Evolutionary conservation across 805 yeast species (phyloP).

Genomic region (Saccharomyces cerevisiae): DNA sequence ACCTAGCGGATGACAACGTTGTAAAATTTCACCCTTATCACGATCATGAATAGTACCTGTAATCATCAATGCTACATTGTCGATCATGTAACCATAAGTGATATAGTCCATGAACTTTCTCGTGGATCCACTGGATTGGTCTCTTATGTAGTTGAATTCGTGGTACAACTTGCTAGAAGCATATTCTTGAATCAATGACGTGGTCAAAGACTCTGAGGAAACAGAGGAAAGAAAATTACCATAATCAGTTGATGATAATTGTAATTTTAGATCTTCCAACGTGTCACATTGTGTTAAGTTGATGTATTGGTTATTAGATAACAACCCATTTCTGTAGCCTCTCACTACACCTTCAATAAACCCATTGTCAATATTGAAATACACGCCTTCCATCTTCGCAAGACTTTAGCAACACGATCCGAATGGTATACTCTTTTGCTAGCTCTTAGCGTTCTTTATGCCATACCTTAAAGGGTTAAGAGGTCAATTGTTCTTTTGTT

Average conservation of each 20-base stretch:
- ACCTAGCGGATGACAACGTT: slow-evolving; percentile 92
- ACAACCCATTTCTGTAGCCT: slow-evolving; percentile 81
- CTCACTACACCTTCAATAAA: slow-evolving; percentile 91
- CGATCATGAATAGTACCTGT: slow-evolving; percentile 96
- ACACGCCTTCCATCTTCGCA: slow-evolving; percentile 76
- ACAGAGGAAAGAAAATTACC: slow-evolving; percentile 82
- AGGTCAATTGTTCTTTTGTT: background rate
- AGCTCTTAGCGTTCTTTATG: background rate
- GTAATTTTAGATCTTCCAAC: slow-evolving; percentile 87
- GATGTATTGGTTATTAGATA: slow-evolving; percentile 71
- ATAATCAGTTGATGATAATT: slow-evolving; percentile 91
- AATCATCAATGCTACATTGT: slow-evolving; percentile 89
- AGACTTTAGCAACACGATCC: background rate
- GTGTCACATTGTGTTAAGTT: slow-evolving; percentile 94
- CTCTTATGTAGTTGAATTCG: slow-evolving; percentile 77
- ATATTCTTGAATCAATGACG: slow-evolving; percentile 76
- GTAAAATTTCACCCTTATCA: slow-evolving; percentile 78
- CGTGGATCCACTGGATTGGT: slow-evolving; percentile 75
- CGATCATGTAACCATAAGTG: slow-evolving; percentile 96
- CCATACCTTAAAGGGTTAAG: background rate
- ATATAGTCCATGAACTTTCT: slow-evolving; percentile 83
- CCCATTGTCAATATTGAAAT: slow-evolving; percentile 83
- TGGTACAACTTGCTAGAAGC: slow-evolving; percentile 66
- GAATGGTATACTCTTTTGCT: background rate
- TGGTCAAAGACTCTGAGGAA: slow-evolving; percentile 67